phyloP scores from a whole-genome alignment of 2,329 filamentous ascomycete genomes.

The Pseudopithomyces chartarum region DNA sequence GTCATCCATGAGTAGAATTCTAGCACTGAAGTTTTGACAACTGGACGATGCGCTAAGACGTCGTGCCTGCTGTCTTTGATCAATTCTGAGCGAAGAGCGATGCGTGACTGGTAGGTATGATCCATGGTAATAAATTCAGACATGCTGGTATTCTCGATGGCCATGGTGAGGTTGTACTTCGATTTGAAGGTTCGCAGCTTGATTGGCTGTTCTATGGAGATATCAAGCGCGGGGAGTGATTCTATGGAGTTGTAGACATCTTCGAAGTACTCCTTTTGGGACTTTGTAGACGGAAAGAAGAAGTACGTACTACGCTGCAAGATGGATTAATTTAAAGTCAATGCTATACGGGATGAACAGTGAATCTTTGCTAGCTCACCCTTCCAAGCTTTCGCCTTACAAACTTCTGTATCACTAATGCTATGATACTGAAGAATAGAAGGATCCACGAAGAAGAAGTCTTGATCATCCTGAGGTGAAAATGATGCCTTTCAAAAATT shows the following conservation, averaged over 20 bases:
- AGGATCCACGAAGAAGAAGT: neutral
- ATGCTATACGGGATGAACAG: neutral
- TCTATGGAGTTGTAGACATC: slow-evolving; percentile 49
- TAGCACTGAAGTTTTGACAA: slow-evolving; percentile 53
- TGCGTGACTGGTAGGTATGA: slow-evolving; percentile 60
- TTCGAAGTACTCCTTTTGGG: slow-evolving; percentile 13
- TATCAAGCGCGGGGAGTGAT: slow-evolving; percentile 57
- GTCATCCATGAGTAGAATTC: slow-evolving; percentile 64
- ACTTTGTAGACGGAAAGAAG: neutral
- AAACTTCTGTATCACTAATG: neutral
- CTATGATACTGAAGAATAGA: neutral
- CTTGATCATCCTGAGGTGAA: neutral
- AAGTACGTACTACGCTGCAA: neutral
- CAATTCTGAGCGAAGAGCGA: slow-evolving; percentile 55
- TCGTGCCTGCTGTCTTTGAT: slow-evolving; percentile 52
- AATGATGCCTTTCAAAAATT: neutral
- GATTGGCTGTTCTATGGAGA: slow-evolving; percentile 56
- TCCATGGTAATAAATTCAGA: slow-evolving; percentile 65
- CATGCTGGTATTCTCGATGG: slow-evolving; percentile 56
- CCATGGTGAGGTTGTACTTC: slow-evolving; percentile 68
- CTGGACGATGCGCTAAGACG: slow-evolving; percentile 44
- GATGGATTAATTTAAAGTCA: neutral
- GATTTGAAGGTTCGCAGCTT: slow-evolving; percentile 64
- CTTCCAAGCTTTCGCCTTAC: neutral
- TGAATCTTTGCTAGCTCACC: neutral